Conservation (phyloP, 1,284 basidiomycete species). For the Trametes hirsuta region DNA sequence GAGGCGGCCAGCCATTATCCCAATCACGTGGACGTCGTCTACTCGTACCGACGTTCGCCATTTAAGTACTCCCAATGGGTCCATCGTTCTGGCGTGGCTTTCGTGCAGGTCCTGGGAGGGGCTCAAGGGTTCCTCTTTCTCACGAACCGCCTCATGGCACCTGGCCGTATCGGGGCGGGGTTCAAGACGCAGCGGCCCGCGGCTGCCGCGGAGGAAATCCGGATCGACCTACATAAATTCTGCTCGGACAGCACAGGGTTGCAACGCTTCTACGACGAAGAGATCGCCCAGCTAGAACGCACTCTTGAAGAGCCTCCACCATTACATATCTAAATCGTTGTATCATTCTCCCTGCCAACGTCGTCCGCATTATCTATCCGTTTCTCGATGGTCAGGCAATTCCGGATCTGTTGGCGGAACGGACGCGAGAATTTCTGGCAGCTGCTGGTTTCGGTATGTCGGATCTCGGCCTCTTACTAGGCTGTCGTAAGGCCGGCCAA, state of each 20-base stretch:
- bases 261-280: conserved; percentile 72
- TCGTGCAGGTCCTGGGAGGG: conserved; percentile 85
- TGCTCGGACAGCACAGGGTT: conserved; percentile 64
- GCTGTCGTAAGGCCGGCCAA: conserved; percentile 4
- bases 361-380: too few relatives aligned
- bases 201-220: conserved; percentile 60
- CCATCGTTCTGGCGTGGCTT: conserved; percentile 84
- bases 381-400: too few relatives aligned
- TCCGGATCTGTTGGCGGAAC: neutral
- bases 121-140: conserved; percentile 83
- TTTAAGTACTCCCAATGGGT: conserved; percentile 89
- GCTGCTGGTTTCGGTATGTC: conserved; percentile 5
- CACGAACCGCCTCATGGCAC: conserved; percentile 81
- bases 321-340: conserved; percentile 38
- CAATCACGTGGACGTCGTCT: conserved; percentile 80
- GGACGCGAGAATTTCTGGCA: neutral
- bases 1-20: conserved; percentile 82
- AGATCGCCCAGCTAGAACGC: conserved; percentile 54
- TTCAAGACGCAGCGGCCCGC: conserved; percentile 52
- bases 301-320: conserved; percentile 67
- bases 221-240: conserved; percentile 63
- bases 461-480: conserved; percentile 19
- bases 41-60: conserved; percentile 81
- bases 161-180: conserved; percentile 60
- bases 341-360: neutral